Percentiles rank a stretch among this genome's conserved stretches.
Conservation (phyloP, 2,329 filamentous ascomycete genomes). For the Talaromyces sp. region DNA sequence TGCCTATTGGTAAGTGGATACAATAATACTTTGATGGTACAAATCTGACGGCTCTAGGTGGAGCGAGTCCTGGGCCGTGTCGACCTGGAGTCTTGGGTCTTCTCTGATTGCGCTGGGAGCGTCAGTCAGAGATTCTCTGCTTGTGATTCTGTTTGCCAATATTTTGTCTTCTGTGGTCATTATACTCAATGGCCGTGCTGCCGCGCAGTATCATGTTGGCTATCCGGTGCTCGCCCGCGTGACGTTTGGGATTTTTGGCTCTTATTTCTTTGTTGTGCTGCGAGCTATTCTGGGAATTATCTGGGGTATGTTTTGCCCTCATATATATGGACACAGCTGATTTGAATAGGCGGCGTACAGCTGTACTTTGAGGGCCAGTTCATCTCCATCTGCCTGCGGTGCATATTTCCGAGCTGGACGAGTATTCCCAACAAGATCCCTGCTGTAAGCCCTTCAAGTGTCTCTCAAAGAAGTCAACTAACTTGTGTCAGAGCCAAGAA, state of each 20-base stretch:
- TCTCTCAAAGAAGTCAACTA: not conserved
- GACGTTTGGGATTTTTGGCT: constrained; percentile 17
- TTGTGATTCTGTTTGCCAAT: constrained; percentile 20
- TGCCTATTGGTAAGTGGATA: constrained; percentile 16
- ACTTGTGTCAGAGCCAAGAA: constrained; percentile 14
- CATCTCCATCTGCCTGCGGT: constrained; percentile 22
- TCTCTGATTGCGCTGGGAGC: constrained; percentile 19
- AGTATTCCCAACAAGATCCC: constrained; percentile 22
- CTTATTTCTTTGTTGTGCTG: constrained; percentile 17
- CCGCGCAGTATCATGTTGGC: constrained; percentile 17
- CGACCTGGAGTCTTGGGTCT: constrained; percentile 20
- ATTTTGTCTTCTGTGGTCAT: constrained; percentile 18
- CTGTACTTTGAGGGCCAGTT: constrained; percentile 20
- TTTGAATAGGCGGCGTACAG: constrained; percentile 16
- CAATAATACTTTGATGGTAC: not conserved
- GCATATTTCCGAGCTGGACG: constrained; percentile 21
- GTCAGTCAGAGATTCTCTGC: constrained; percentile 17
- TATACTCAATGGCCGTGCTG: constrained; percentile 17
- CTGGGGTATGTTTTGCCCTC: constrained; percentile 13
- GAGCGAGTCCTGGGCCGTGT: constrained; percentile 21
- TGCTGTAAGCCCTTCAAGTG: constrained; percentile 4
- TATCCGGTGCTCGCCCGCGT: constrained; percentile 17
- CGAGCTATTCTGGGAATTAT: constrained; percentile 16
- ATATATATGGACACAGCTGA: not conserved
- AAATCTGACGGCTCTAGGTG: constrained; percentile 12